These are phyloP conservation scores for Cryptosporidium meleagridis DNA, from an alignment of 169 alveolate genomes.

Conservation along the genomic window DNA sequence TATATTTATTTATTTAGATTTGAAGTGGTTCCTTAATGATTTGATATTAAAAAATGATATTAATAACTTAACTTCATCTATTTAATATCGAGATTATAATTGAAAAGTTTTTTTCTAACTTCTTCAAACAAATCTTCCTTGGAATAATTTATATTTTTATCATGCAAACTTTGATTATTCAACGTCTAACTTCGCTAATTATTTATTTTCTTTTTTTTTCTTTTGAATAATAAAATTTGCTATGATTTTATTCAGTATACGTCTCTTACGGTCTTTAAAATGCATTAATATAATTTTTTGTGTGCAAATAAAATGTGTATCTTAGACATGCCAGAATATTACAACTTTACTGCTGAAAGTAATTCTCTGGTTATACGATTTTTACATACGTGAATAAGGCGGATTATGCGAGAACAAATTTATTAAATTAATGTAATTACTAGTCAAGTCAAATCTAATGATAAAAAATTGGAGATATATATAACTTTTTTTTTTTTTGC, in stretches of 20 bases:
- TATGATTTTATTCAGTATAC: not conserved
- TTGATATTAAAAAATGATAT: not conserved
- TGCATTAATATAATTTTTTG: not conserved
- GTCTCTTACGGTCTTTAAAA: constrained; percentile 37
- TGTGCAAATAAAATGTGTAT: not conserved
- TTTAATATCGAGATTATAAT: not conserved
- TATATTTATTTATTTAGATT: not conserved
- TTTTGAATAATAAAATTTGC: not conserved
- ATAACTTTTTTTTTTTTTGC: no score
- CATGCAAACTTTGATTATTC: not conserved
- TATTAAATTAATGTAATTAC: no score
- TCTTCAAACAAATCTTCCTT: not conserved
- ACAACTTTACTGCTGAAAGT: not conserved
- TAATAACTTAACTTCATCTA: not conserved
- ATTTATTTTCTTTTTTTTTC: not conserved
- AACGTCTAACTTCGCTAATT: constrained; percentile 4
- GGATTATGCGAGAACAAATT: no score
- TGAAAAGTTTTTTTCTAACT: not conserved
- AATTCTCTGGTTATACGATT: no score
- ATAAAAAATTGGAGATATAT: no score
- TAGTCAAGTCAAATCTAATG: no score
- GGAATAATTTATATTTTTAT: not conserved
- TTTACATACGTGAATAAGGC: no score
- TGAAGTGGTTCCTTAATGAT: not conserved
- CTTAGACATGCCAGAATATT: not conserved